These are phyloP conservation scores for Heliamphora exappendiculata DNA, from an alignment of 148 eudicot species.

Conservation along the genomic window DNA sequence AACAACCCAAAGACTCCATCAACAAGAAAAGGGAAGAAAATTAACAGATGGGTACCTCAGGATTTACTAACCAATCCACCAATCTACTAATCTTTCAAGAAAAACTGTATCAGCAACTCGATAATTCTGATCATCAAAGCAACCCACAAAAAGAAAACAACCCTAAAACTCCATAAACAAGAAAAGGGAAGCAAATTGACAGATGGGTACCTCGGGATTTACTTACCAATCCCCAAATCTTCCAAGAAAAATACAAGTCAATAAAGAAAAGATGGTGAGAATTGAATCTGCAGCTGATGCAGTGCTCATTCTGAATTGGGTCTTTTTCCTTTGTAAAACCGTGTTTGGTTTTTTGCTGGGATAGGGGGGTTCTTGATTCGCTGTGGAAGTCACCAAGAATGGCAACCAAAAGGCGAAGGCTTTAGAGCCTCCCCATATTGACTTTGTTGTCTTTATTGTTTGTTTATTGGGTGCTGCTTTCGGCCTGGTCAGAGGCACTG, in stretches of 20 bases:
- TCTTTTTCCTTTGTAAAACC: neutral
- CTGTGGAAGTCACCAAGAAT: too few relatives aligned
- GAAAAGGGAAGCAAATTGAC: neutral
- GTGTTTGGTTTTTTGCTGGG: neutral
- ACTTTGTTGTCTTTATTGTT: neutral
- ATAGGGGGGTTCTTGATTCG: neutral
- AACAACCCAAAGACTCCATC: too few relatives aligned
- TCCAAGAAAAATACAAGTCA: neutral
- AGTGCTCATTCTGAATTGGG: neutral
- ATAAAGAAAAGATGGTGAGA: neutral
- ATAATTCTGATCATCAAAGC: neutral
- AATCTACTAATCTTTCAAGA: too few relatives aligned
- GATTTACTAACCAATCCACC: slow-evolving; percentile 18
- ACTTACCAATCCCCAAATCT: neutral
- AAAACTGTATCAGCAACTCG: too few relatives aligned
- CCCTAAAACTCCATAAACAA: neutral
- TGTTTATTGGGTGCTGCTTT: slow-evolving; percentile 5
- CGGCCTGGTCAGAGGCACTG: slow-evolving; percentile 3
- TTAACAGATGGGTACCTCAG: slow-evolving; percentile 1
- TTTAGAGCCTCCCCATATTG: slow-evolving; percentile 2
- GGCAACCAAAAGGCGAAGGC: too few relatives aligned
- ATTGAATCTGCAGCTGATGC: neutral
- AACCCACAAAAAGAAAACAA: too few relatives aligned
- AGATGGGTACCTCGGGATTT: neutral
- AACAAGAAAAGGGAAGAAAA: neutral